Percentiles rank a stretch among this genome's conserved stretches.
Conservation (phyloP, 1,284 basidiomycete species). For the Chiua sp. region DNA sequence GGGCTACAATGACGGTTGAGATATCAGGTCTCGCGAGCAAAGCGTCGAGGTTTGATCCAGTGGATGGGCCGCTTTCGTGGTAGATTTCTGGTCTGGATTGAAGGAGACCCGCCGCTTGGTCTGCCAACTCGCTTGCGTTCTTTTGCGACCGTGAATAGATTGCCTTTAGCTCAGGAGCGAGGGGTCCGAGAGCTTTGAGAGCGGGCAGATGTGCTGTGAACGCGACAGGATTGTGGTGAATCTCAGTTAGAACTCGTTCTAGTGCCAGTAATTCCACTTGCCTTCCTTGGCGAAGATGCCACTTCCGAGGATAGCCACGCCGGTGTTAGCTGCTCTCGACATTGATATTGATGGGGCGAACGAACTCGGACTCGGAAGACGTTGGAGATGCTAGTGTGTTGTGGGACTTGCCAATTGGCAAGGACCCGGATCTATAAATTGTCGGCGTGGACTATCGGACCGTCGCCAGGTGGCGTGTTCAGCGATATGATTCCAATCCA, state of each 20-base stretch:
- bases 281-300: slow-evolving; percentile 78
- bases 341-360: slow-evolving; percentile 17
- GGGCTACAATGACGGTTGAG: slow-evolving; percentile 71
- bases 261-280: slow-evolving; percentile 40
- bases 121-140: slow-evolving; percentile 59
- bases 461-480: no score
- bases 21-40: slow-evolving; percentile 73
- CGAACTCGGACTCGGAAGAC: no score
- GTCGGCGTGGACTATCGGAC: no score
- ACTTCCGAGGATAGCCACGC: slow-evolving; percentile 73
- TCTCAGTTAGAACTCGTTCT: slow-evolving; percentile 32
- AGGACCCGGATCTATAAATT: no score
- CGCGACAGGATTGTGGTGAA: slow-evolving; percentile 34
- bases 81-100: slow-evolving; percentile 54
- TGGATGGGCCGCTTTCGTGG: slow-evolving; percentile 54
- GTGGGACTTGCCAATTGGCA: no score
- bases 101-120: slow-evolving; percentile 47
- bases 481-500: no score
- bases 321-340: slow-evolving; percentile 34
- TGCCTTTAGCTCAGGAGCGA: slow-evolving; percentile 59
- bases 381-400: no score
- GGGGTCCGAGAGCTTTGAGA: slow-evolving; percentile 53
- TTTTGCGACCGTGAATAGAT: slow-evolving; percentile 81
- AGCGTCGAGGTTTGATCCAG: slow-evolving; percentile 60
- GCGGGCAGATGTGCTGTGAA: slow-evolving; percentile 75